Conservation (phyloP, 257 asterid genomes). For the Nemophila menziesii region DNA sequence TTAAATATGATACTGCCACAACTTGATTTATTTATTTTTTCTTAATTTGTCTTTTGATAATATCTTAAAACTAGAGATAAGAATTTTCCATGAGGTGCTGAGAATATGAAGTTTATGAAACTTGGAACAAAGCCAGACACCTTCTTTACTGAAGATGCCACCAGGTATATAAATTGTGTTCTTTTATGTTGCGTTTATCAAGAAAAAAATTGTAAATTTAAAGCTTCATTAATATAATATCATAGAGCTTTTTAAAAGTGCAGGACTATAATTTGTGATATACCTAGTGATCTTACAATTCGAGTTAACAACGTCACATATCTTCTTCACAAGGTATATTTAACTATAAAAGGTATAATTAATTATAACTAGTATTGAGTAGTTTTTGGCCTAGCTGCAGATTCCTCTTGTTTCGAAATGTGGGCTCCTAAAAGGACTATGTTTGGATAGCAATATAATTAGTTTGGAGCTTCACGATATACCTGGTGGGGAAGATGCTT, state of each 20-base stretch:
- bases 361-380: slow-evolving; percentile 8
- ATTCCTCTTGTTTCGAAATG: slow-evolving; percentile 52
- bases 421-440: slow-evolving; percentile 43
- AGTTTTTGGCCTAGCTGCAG: slow-evolving; percentile 33
- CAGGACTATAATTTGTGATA: slow-evolving; percentile 21
- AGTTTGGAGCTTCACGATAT: slow-evolving; percentile 42
- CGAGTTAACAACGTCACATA: slow-evolving; percentile 15
- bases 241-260: not conserved
- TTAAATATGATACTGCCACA: no score
- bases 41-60: not conserved
- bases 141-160: slow-evolving; percentile 60
- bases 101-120: slow-evolving; percentile 71
- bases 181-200: no score
- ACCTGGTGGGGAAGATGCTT: slow-evolving; percentile 71
- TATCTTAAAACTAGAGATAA: not conserved
- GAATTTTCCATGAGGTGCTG: not conserved
- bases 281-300: slow-evolving; percentile 22
- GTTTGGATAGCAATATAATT: slow-evolving; percentile 22
- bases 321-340: slow-evolving; percentile 31
- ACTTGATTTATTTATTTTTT: not conserved
- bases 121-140: slow-evolving; percentile 72
- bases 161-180: slow-evolving; percentile 36
- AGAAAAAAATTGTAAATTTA: not conserved
- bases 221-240: not conserved
- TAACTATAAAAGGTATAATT: not conserved